A percentile compares a stretch with the other conserved stretches of the same genome.
phyloP scores from a whole-genome alignment of 176 grass and related monocot species.

The Avena atlantica region DNA sequence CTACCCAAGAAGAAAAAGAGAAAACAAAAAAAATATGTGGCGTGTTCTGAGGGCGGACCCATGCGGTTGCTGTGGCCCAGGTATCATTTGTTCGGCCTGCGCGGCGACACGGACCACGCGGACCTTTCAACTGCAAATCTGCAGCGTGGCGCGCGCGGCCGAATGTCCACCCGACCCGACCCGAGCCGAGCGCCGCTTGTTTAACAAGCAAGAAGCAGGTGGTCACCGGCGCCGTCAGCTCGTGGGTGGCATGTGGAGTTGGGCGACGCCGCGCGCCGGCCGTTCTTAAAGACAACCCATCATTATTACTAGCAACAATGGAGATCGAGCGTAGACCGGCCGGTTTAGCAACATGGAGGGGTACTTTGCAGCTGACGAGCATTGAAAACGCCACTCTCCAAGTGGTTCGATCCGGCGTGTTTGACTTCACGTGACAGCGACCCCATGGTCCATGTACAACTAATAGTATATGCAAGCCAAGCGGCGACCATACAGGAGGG shows the following conservation, averaged over 20 bases:
- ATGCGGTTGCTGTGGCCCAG: not conserved
- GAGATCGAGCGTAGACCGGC: not conserved
- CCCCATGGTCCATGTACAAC: not conserved
- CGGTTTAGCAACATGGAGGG: not conserved
- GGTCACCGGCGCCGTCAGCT: not conserved
- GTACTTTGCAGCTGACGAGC: not conserved
- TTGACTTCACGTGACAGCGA: conserved; percentile 35
- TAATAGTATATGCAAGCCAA: not conserved
- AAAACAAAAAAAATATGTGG: not conserved
- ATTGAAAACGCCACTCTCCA: not conserved
- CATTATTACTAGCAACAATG: not conserved
- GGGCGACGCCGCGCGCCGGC: conserved; percentile 20
- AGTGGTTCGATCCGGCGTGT: conserved; percentile 29
- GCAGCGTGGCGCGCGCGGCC: conserved; percentile 22
- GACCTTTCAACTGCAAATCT: not conserved
- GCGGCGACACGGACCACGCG: not conserved
- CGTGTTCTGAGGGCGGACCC: not conserved
- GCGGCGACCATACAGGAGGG: not conserved
- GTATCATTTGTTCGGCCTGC: not conserved
- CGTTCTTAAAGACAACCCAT: not conserved
- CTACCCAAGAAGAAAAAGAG: not conserved
- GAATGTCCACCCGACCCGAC: not conserved
- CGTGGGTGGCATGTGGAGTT: conserved; percentile 1
- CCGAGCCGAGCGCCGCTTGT: not conserved
- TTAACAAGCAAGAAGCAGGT: not conserved